Conservation (phyloP, 2,329 filamentous ascomycete genomes). For the Knufia fluminis region DNA sequence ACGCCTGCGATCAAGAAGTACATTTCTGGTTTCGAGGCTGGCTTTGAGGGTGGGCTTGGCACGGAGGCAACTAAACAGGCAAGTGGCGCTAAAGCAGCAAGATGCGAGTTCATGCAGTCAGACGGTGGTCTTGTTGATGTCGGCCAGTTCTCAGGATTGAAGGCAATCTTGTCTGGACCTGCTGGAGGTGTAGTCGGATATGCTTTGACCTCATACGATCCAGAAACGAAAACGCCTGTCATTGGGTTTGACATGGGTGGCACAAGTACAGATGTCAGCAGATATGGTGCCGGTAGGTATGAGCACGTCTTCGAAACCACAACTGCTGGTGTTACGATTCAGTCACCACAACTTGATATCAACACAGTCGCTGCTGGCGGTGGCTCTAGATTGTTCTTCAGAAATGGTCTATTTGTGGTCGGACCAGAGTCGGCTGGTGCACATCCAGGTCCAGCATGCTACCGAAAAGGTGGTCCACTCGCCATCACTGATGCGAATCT, state of each 20-base stretch:
- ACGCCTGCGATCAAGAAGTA: conserved; percentile 73
- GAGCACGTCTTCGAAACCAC: conserved; percentile 94
- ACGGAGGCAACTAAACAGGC: conserved; percentile 62
- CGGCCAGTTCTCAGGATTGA: conserved; percentile 66
- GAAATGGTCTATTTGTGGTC: conserved; percentile 83
- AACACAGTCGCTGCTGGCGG: conserved; percentile 91
- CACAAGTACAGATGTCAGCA: conserved; percentile 82
- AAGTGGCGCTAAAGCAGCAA: conserved; percentile 55
- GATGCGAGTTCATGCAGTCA: conserved; percentile 96
- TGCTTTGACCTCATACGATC: conserved; percentile 81
- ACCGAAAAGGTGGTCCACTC: conserved; percentile 80
- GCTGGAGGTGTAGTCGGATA: conserved; percentile 94
- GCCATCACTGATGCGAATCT: conserved; percentile 91
- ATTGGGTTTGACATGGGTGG: conserved; percentile 97
- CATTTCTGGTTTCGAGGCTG: conserved; percentile 64
- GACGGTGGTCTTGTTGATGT: conserved; percentile 59
- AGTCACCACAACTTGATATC: conserved; percentile 85
- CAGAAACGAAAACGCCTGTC: conserved; percentile 69
- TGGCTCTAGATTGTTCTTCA: conserved; percentile 61
- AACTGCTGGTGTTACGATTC: conserved; percentile 86
- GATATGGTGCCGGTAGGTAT: conserved; percentile 75
- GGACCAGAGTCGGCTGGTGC: conserved; percentile 86
- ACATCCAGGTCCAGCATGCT: conserved; percentile 84
- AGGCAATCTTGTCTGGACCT: conserved; percentile 80
- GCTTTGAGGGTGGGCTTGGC: conserved; percentile 73